A percentile compares a stretch with the other conserved stretches of the same genome.
phyloP scores from a whole-genome alignment of 495 filamentous ascomycete species.

The Daldinia grandis region DNA sequence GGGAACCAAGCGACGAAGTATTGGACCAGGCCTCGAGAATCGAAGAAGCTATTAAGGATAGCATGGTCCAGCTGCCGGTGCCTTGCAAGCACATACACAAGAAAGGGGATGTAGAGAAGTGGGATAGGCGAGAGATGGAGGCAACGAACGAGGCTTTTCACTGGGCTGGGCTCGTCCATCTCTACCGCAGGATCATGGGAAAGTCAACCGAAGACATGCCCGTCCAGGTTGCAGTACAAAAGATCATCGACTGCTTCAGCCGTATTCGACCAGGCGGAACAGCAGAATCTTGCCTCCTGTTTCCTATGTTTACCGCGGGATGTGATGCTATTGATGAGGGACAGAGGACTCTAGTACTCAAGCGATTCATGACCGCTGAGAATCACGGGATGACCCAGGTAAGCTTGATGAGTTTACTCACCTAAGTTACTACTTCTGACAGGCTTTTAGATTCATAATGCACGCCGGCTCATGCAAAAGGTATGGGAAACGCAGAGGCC shows the following conservation, averaged over 20 bases:
- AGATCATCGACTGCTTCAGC: slow-evolving; percentile 68
- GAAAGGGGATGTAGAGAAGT: slow-evolving; percentile 56
- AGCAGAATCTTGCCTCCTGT: slow-evolving; percentile 79
- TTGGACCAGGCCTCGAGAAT: slow-evolving; percentile 64
- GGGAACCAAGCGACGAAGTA: slow-evolving; percentile 66
- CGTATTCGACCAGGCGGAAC: slow-evolving; percentile 71
- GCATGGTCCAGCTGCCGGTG: slow-evolving; percentile 50
- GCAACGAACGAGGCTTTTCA: slow-evolving; percentile 86
- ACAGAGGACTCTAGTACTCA: slow-evolving; percentile 68
- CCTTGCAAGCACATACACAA: slow-evolving; percentile 59
- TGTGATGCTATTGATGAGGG: slow-evolving; percentile 69
- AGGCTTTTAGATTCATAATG: slow-evolving; percentile 60
- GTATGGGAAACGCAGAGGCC: slow-evolving; percentile 70
- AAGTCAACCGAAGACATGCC: slow-evolving; percentile 61
- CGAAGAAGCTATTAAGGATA: slow-evolving; percentile 60
- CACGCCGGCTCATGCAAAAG: slow-evolving; percentile 69
- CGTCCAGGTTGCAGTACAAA: slow-evolving; percentile 70
- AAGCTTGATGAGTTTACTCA: slow-evolving; percentile 27
- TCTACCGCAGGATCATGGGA: slow-evolving; percentile 75
- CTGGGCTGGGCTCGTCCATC: slow-evolving; percentile 79
- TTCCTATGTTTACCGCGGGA: slow-evolving; percentile 86
- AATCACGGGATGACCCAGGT: slow-evolving; percentile 80
- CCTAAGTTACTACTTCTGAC: slow-evolving; percentile 27
- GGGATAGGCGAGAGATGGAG: slow-evolving; percentile 70
- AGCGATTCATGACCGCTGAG: slow-evolving; percentile 74